phyloP scores from a whole-genome alignment of 306 rosid species.

The Hippophae tibetana region DNA sequence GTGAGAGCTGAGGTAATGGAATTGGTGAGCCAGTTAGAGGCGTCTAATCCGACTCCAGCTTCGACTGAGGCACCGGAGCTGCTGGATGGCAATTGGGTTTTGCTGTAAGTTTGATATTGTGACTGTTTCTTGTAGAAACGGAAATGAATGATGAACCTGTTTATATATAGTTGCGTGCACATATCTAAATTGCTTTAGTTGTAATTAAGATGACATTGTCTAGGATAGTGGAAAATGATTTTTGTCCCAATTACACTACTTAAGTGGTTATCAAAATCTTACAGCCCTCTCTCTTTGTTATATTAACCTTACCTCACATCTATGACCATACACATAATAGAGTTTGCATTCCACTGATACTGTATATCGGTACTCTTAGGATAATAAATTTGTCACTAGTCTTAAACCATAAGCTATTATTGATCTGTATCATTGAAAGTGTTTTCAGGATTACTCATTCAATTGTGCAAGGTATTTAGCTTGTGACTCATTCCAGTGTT shows the following conservation, averaged over 20 bases:
- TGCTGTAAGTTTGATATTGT: conserved; percentile 54
- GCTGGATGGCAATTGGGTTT: conserved; percentile 79
- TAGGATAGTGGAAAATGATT: neutral
- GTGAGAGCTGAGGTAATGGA: conserved; percentile 82
- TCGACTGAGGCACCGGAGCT: conserved; percentile 56
- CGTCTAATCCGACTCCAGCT: conserved; percentile 61
- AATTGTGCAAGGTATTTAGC: too few species aligned
- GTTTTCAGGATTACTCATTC: too few species aligned
- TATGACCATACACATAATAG: too few species aligned
- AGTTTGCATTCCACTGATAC: too few species aligned
- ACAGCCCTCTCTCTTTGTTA: too few species aligned
- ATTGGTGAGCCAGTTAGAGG: conserved; percentile 81
- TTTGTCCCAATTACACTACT: too few species aligned
- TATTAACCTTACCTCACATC: too few species aligned
- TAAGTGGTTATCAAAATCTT: too few species aligned
- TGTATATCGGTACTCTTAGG: neutral
- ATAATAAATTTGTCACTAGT: too few species aligned
- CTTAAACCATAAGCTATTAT: too few species aligned
- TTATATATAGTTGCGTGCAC: neutral
- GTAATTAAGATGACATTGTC: neutral
- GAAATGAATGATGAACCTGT: neutral
- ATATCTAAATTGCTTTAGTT: neutral
- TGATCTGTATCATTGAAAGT: too few species aligned
- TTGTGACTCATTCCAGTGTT: too few species aligned
- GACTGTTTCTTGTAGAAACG: neutral